Percentiles rank a stretch among this genome's conserved stretches.
Conservation (phyloP, 208 protist genomes). For the Herpetomonas samuelpessoai region DNA sequence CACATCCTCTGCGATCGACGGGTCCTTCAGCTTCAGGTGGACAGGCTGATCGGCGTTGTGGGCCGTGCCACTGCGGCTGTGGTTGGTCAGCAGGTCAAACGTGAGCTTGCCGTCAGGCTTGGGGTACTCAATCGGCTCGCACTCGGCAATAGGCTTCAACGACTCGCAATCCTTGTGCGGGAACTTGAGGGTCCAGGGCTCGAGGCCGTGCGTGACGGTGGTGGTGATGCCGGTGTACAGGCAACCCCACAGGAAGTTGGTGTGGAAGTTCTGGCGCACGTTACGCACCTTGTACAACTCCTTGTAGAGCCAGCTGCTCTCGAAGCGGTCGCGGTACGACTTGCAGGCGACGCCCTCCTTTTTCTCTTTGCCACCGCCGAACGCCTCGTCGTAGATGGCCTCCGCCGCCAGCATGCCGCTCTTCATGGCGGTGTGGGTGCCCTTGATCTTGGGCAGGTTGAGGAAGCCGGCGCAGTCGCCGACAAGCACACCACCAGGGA, state of each 20-base stretch:
- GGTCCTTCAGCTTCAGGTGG: conserved; percentile 90
- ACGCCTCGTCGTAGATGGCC: conserved; percentile 71
- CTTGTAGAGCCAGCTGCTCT: conserved; percentile 92
- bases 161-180: conserved; percentile 62
- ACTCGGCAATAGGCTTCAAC: conserved; percentile 74
- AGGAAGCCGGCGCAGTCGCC: conserved; percentile 98
- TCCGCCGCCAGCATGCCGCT: conserved; percentile 90
- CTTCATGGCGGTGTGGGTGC: conserved; percentile 98
- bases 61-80: conserved; percentile 93
- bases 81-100: conserved; percentile 97
- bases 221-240: conserved; percentile 84
- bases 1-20: conserved; percentile 66
- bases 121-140: conserved; percentile 94
- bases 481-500: conserved; percentile 93
- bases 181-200: conserved; percentile 92
- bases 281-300: conserved; percentile 95
- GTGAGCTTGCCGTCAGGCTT: conserved; percentile 95
- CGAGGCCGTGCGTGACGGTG: conserved; percentile 71
- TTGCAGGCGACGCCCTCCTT: conserved; percentile 49
- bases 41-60: conserved; percentile 96
- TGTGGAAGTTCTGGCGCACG: conserved; percentile 90
- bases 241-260: conserved; percentile 80
- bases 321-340: conserved; percentile 84
- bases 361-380: conserved; percentile 53
- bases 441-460: conserved; percentile 98